These are phyloP conservation scores for Grosmannia penicillata DNA, from an alignment of 2,329 filamentous ascomycete species.

Conservation along the genomic window DNA sequence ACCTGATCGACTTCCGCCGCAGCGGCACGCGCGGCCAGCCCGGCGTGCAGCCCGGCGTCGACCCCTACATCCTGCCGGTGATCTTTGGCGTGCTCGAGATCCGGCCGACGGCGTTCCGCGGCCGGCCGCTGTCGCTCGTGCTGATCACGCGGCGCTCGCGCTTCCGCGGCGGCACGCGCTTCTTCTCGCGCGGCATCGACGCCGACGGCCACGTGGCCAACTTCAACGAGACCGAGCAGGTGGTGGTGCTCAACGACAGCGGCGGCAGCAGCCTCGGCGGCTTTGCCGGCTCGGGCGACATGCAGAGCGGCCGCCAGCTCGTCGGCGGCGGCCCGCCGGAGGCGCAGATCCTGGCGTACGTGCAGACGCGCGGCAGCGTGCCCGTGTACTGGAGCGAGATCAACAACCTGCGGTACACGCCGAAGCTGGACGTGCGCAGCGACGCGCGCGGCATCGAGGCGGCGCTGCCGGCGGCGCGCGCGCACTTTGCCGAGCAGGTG, in stretches of 20 bases:
- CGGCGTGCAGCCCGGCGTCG: constrained; percentile 59
- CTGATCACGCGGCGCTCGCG: constrained; percentile 83
- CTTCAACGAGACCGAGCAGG: constrained; percentile 96
- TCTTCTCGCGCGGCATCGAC: constrained; percentile 88
- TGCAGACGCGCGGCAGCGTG: constrained; percentile 92
- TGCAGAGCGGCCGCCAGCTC: constrained; percentile 54
- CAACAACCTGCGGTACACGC: constrained; percentile 83
- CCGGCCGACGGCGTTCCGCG: constrained; percentile 71
- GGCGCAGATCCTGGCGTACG: constrained; percentile 81
- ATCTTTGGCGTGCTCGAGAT: constrained; percentile 96
- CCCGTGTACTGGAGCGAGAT: constrained; percentile 94
- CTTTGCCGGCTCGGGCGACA: constrained; percentile 61
- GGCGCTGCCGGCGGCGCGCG: constrained; percentile 61
- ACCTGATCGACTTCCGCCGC: constrained; percentile 77
- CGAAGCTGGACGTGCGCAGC: constrained; percentile 74
- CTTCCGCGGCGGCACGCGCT: constrained; percentile 78
- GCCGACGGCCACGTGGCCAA: constrained; percentile 93
- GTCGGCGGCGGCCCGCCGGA: constrained; percentile 44
- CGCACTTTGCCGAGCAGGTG: constrained; percentile 91
- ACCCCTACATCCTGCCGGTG: constrained; percentile 87
- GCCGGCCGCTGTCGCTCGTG: constrained; percentile 66
- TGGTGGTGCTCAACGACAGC: constrained; percentile 75
- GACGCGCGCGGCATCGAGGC: constrained; percentile 75
- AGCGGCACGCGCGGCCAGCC: constrained; percentile 45
- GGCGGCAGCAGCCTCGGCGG: constrained; percentile 58